These are phyloP conservation scores for Diplodia sapinea DNA, from an alignment of 2,329 filamentous ascomycete species.

Conservation along the genomic window DNA sequence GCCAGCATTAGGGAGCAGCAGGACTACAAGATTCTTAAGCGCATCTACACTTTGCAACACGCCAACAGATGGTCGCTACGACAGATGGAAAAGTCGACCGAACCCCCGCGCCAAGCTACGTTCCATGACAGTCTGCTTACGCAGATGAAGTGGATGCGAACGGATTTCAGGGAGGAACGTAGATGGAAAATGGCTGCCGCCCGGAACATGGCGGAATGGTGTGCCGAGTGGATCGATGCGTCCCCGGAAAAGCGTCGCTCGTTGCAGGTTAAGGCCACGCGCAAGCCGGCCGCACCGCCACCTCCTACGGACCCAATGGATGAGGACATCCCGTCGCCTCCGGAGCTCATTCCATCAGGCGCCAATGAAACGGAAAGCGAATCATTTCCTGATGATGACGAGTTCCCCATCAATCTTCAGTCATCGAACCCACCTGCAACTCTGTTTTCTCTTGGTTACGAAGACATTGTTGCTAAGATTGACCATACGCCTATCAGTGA, in stretches of 20 bases:
- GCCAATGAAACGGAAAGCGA: constrained; percentile 49
- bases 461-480: constrained; percentile 81
- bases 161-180: constrained; percentile 89
- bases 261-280: constrained; percentile 69
- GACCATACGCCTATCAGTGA: constrained; percentile 76
- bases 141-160: constrained; percentile 98
- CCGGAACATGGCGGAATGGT: constrained; percentile 79
- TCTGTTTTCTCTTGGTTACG: constrained; percentile 80
- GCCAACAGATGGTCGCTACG: constrained; percentile 90
- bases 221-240: constrained; percentile 78
- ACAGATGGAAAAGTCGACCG: constrained; percentile 82
- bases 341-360: constrained; percentile 47
- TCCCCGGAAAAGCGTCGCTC: constrained; percentile 65
- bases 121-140: constrained; percentile 87
- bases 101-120: constrained; percentile 75
- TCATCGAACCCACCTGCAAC: constrained; percentile 68
- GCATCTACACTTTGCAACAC: constrained; percentile 90
- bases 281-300: constrained; percentile 16
- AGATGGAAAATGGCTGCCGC: constrained; percentile 91
- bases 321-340: constrained; percentile 47
- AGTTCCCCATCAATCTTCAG: constrained; percentile 49
- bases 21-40: constrained; percentile 81
- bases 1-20: constrained; percentile 84
- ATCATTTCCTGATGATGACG: constrained; percentile 48
- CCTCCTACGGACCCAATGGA: constrained; percentile 42